Evolutionary conservation across 2,329 filamentous ascomycete genomes (phyloP), one percentile per base, ranked within the genome.

Genomic region (Calonectria ilicicola): DNA sequence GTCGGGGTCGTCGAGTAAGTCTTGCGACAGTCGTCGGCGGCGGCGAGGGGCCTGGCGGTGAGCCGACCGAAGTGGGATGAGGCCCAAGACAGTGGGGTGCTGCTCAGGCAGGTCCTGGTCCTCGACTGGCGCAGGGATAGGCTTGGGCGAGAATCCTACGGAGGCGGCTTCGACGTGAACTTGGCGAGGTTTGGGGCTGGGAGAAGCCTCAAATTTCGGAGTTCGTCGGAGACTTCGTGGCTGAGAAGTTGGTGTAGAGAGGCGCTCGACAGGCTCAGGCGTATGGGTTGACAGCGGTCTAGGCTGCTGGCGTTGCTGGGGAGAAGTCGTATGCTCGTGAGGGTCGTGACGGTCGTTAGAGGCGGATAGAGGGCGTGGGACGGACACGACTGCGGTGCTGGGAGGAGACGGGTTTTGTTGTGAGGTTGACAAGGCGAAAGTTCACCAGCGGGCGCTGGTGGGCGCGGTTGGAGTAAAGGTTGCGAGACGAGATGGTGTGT

Each of bases 261-360:
- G 84, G 80, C 84, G 83, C 74, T 85, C 84, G 74, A 81, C 75
- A 77, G 80, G 81, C 79, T 85, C 82, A 77, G 86, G 80, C 69
- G 84, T 79, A 56, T 77, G 77, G 29, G 69, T 74, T 42, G 63
- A 76, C 71, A 77, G 75, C 70, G 73, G 71, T 75, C 77, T 78
- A 49, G 71, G 47, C 69, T 85, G 84, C 84, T 86, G 86, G 82
- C 84, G 85, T 85, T 86, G 85, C 83, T 85, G 84, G 81, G 81
- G 79, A 77, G 79, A 75, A 73, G 83, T 81, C 80, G 84, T 84
- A 79, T 84, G 83, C 80, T 87, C 87, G 87, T 89, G 81, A 83
- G 79, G 84, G 81, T 89, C 88, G 89, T 89, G 84, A 87, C 85
- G 85, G 88, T 90, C 88, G 86, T 89, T 81, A 88, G 82, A 82